Base-by-base conservation (phyloP, 2,329 filamentous ascomycete genomes). In the Fusarium sp. region DNA sequence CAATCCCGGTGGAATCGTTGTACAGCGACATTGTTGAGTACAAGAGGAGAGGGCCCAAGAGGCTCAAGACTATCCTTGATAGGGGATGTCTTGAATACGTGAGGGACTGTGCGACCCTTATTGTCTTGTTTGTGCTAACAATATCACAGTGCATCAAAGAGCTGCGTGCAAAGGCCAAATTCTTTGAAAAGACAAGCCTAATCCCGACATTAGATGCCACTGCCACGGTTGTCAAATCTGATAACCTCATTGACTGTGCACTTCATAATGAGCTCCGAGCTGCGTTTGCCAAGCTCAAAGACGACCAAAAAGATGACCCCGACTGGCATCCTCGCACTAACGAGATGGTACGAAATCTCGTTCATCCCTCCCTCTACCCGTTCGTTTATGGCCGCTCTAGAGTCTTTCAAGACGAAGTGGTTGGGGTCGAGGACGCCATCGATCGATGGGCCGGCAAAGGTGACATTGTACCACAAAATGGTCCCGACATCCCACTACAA, bases 81-180 rank as follows among this genome's bases (percentile, higher is more conserved):
- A 56, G 50, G 10, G 36, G 16, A 3, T 73, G 65, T 13, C 62
- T 73, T 0, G 62, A 72, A 48, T 73, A 71, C 10, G 71, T 72
- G 2, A 62, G 66, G 18, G 4, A 23, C 18, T 23, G 18, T 23
- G 18, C 18, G 18, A 30, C 6, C 13, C 3, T 18, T 9, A 13
- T 18, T n/a, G 10, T 23, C 18, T 23, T 23, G 18, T 23, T 23
- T 23, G 12, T 48, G 4, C 10, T 55, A 0, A 39, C 4, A 10
- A 8, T n/a, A 2, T 10, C 28, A 2, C 13, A 74, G 73, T 75
- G 71, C 15, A 72, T 75, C 13, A 15, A 68, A 9, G 86, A 88
- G 58, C 78, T 88, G 0, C 79, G 78, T 9, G 81, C 78, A 62
- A 88, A 88, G 61, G 85, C 85, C 0, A 68, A 75, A 11, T 77